Evolutionary conservation across 2,329 filamentous ascomycete genomes (phyloP).

Genomic region (Talaromyces albobiverticillius): DNA sequence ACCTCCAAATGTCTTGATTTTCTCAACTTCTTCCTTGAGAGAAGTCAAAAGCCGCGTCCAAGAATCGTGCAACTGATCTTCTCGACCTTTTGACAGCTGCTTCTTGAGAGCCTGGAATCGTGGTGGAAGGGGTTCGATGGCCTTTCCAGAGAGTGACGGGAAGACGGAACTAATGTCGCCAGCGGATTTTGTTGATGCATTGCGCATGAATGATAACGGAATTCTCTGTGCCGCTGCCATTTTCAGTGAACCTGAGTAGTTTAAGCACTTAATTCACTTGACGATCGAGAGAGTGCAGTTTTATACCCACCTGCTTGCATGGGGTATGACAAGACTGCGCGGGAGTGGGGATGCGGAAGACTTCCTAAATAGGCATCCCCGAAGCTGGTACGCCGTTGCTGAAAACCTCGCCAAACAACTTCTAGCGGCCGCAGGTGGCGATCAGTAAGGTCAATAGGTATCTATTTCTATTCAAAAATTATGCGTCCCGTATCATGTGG

Average conservation of each 20-base stretch:
- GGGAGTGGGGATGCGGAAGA: background rate
- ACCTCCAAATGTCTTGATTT: slow-evolving; percentile 40
- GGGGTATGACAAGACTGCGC: background rate
- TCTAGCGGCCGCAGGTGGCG: too few species aligned
- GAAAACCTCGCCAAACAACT: background rate
- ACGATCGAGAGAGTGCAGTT: background rate
- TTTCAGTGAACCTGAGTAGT: background rate
- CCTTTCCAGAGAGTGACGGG: slow-evolving; percentile 36
- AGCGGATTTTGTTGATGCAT: slow-evolving; percentile 36
- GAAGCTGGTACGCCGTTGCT: background rate
- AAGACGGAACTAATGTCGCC: slow-evolving; percentile 50
- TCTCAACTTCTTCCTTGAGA: slow-evolving; percentile 37
- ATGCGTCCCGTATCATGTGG: too few species aligned
- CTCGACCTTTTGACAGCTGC: slow-evolving; percentile 37
- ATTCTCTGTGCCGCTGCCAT: background rate
- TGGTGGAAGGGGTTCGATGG: slow-evolving; percentile 39
- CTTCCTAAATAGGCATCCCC: background rate
- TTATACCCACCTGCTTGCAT: background rate
- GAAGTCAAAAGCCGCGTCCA: slow-evolving; percentile 43
- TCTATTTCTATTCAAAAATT: too few species aligned
- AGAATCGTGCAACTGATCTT: slow-evolving; percentile 35
- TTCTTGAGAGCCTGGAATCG: slow-evolving; percentile 43
- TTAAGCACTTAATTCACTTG: background rate
- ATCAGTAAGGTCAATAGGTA: too few species aligned
- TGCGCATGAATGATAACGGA: slow-evolving; percentile 1